These are phyloP conservation scores for Solanum hybrid DNA, from an alignment of 305 asterid genomes.

Conservation along the genomic window DNA sequence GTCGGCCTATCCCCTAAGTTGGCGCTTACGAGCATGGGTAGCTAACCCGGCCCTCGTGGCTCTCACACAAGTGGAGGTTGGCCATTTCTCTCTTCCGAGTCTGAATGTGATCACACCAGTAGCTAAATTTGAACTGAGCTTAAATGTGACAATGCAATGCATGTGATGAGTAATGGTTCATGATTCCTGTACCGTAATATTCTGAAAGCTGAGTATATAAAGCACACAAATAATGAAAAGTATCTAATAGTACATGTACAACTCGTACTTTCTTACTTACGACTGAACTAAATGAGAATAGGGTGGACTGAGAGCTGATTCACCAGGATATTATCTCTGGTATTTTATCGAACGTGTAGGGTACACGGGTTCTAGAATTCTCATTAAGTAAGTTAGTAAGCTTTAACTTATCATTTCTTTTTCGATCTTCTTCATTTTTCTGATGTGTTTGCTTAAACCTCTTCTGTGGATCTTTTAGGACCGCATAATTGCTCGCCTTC, in stretches of 20 bases:
- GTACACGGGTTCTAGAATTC: not conserved
- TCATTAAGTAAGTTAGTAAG: not conserved
- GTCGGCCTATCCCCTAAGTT: not conserved
- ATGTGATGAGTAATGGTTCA: not conserved
- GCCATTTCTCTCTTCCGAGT: not conserved
- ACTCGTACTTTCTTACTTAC: not conserved
- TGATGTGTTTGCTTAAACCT: not conserved
- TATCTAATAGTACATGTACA: not conserved
- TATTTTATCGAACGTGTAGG: not conserved
- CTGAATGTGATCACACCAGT: not conserved
- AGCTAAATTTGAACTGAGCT: not conserved
- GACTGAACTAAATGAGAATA: not conserved
- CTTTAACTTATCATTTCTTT: not conserved
- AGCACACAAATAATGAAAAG: not conserved
- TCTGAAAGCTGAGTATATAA: not conserved
- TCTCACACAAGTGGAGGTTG: not conserved
- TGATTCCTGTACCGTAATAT: not conserved
- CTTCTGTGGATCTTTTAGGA: slow-evolving; percentile 34
- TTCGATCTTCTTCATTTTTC: not conserved
- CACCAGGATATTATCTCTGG: not conserved
- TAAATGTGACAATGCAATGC: not conserved
- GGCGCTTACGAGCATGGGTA: not conserved
- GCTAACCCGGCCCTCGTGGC: not conserved
- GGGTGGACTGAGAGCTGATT: not conserved
- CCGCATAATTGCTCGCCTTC: slow-evolving; percentile 91